Percentiles rank a stretch among this genome's conserved stretches.
phyloP scores from a whole-genome alignment of 805 yeast genomes.

The Starmerella stigmatis region DNA sequence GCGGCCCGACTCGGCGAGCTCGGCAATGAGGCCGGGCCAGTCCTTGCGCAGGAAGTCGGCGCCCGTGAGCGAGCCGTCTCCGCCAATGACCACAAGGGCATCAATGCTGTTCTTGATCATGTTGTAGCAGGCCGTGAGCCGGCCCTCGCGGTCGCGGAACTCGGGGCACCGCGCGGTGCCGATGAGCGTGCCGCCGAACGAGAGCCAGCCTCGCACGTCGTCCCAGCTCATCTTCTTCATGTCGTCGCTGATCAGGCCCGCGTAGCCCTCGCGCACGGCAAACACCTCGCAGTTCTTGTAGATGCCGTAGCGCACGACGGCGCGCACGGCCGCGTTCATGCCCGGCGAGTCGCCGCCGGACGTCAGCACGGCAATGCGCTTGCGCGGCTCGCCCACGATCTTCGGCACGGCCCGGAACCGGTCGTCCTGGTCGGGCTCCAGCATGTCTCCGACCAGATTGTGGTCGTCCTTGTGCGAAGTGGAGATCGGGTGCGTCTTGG shows the following conservation, averaged over 20 bases:
- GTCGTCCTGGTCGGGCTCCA: slow-evolving; percentile 12
- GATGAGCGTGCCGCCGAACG: slow-evolving; percentile 88
- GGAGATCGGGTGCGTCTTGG: slow-evolving; percentile 1
- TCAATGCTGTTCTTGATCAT: slow-evolving; percentile 83
- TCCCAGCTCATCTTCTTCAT: slow-evolving; percentile 80
- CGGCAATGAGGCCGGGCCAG: slow-evolving; percentile 82
- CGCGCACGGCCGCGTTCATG: slow-evolving; percentile 93
- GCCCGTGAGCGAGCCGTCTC: slow-evolving; percentile 97
- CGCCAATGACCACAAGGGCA: slow-evolving; percentile 93
- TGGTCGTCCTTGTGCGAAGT: slow-evolving; percentile 1
- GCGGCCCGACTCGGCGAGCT: slow-evolving; percentile 47
- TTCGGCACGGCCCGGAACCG: slow-evolving; percentile 19
- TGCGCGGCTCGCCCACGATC: slow-evolving; percentile 19
- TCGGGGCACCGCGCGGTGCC: slow-evolving; percentile 92
- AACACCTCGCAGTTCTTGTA: slow-evolving; percentile 78
- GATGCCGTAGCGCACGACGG: slow-evolving; percentile 89
- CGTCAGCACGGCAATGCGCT: slow-evolving; percentile 88
- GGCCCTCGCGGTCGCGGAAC: slow-evolving; percentile 76
- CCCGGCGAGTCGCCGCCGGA: slow-evolving; percentile 99
- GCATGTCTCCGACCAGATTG: slow-evolving; percentile 7
- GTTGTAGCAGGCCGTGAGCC: slow-evolving; percentile 73
- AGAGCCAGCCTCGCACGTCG: slow-evolving; percentile 87
- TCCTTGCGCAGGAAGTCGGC: slow-evolving; percentile 89
- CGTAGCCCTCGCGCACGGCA: slow-evolving; percentile 90
- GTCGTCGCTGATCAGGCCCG: slow-evolving; percentile 65